Conservation (phyloP, 306 rosid species). For the Cucumis cinereus region DNA sequence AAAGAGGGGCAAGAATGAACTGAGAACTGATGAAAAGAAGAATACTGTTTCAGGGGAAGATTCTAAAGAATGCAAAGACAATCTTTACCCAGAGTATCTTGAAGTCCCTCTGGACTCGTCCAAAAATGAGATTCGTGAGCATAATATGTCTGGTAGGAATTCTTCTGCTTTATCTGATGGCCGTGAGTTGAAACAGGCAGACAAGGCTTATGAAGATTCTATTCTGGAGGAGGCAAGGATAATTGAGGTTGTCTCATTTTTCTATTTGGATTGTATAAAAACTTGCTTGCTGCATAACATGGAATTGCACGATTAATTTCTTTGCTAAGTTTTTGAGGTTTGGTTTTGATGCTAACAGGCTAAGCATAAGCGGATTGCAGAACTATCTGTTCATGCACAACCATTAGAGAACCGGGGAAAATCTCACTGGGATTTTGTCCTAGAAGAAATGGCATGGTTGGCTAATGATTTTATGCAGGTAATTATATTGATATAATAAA, state of each 20-base stretch:
- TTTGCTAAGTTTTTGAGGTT: conserved; percentile 12
- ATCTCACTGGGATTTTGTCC: conserved; percentile 92
- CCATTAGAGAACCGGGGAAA: conserved; percentile 40
- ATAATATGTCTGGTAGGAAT: conserved; percentile 22
- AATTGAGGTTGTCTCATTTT: conserved; percentile 52
- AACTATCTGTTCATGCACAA: conserved; percentile 51
- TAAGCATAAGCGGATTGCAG: conserved; percentile 84
- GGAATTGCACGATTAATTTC: conserved; percentile 8
- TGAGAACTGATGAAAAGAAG: conserved; percentile 34
- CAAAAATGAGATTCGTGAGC: conserved; percentile 26
- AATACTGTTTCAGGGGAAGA: conserved; percentile 23
- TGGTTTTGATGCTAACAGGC: conserved; percentile 43
- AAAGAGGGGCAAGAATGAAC: conserved; percentile 23
- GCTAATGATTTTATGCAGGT: conserved; percentile 99
- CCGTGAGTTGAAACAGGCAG: conserved; percentile 31
- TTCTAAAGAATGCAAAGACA: conserved; percentile 32
- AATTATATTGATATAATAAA: conserved; percentile 9
- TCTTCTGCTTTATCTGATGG: conserved; percentile 26
- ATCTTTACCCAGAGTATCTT: conserved; percentile 13
- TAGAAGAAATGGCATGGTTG: conserved; percentile 98
- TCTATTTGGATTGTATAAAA: conserved; percentile 11
- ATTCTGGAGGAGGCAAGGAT: conserved; percentile 76
- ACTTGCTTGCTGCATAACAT: not conserved
- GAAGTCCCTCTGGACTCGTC: conserved; percentile 25
- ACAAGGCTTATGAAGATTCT: conserved; percentile 83